Evolutionary conservation across 2,329 filamentous ascomycete genomes (phyloP), one percentile per base, ranked within the genome.

Genomic region (Coniochaeta prunicola): DNA sequence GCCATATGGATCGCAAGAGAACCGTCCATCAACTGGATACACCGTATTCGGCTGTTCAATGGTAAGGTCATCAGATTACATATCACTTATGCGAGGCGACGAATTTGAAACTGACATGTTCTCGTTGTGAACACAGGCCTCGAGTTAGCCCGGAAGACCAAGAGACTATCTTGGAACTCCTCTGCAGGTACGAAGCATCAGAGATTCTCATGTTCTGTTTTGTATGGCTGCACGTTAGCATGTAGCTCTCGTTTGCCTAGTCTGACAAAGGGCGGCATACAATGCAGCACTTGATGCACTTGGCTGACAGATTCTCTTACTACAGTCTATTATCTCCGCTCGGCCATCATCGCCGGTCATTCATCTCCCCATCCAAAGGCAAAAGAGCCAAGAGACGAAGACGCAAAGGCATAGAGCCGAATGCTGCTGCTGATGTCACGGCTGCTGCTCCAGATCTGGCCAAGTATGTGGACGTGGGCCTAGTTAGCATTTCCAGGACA

Each of bases 1-100:
- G 36, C 36, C 19, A 4, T 5, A 80, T 81, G 77, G 78, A 80
- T 50, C 78, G 79, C 50, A 87, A 82, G 61, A 87, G 81, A 67
- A 76, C 83, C 9, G 74, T 87, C 19, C 85, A 87, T 67, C 85
- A 86, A 64, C 78, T 88, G 26, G 85, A 88, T 54, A 84, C 83
- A 2, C 86, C 87, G 0, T 90, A 83, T 68, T 84, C 86, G 1
- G 71, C 76, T 6, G 75, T 80, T 12, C 70, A 79, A 69, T 89
- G 86, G 88, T 89, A 70, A 45, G 74, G 21, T 13, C 30, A 24
- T 28, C 57, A 30, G 17, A 13, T 50, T 12, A 33, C 15, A 45
- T 45, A 12, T 17, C 30, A 53, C 53, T 26, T 13, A 12, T 6
- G 34, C 9, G 40, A 42, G 24, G 19, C 34, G 57, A 15, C 55